Conservation (phyloP, 1,284 basidiomycete genomes). For the Melampsora americana region DNA sequence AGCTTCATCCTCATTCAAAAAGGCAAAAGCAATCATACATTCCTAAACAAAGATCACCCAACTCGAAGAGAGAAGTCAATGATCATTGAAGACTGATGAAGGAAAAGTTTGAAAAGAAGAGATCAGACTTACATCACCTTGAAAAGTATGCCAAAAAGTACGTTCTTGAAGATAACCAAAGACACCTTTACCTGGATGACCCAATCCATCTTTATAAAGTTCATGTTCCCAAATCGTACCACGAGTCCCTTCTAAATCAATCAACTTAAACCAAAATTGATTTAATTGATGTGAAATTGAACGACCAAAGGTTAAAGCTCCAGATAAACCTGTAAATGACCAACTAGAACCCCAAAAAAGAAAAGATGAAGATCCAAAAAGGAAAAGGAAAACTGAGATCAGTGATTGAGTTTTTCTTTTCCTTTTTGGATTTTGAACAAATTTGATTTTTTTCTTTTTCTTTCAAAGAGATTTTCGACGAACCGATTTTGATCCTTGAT, state of each 20-base stretch:
- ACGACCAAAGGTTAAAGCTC: slow-evolving; percentile 68
- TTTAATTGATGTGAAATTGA: slow-evolving; percentile 62
- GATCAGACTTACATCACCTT: slow-evolving; percentile 72
- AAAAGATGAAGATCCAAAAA: too few relatives aligned
- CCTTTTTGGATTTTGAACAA: too few relatives aligned
- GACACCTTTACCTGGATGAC: slow-evolving; percentile 53
- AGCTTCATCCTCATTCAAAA: slow-evolving; percentile 82
- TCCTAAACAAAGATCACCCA: slow-evolving; percentile 58
- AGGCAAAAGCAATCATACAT: slow-evolving; percentile 86
- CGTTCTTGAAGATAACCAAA: slow-evolving; percentile 82
- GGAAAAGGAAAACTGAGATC: too few relatives aligned
- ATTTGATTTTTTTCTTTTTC: too few relatives aligned
- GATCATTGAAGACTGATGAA: slow-evolving; percentile 17
- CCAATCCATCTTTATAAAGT: slow-evolving; percentile 63
- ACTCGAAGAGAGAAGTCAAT: too few relatives aligned
- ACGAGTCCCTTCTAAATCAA: slow-evolving; percentile 75
- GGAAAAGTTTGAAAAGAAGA: too few relatives aligned
- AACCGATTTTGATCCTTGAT: too few relatives aligned
- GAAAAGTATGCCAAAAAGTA: slow-evolving; percentile 88
- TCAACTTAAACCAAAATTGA: slow-evolving; percentile 68
- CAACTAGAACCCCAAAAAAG: too few relatives aligned
- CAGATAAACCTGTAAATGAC: slow-evolving; percentile 79
- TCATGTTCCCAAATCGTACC: slow-evolving; percentile 94
- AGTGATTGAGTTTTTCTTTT: too few relatives aligned
- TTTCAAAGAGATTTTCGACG: too few relatives aligned